Conservation (phyloP, 306 rosid genomes). For the Cyclanthera cordifolia region DNA sequence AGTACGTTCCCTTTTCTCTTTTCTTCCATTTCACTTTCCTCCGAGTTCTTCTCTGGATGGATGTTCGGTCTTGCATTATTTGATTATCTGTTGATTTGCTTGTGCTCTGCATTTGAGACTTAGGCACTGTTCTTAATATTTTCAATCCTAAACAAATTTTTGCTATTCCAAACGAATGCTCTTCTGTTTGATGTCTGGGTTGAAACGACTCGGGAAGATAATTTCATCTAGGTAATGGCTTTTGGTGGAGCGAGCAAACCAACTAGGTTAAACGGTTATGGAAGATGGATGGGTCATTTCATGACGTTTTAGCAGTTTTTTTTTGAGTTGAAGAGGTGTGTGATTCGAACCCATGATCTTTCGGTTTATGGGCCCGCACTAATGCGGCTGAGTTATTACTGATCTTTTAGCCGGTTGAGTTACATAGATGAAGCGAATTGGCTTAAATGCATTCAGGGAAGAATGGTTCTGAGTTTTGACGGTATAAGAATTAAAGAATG, state of each 20-base stretch:
- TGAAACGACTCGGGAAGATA: background rate
- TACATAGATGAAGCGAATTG: background rate
- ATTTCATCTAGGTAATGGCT: background rate
- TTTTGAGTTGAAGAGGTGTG: too few relatives aligned
- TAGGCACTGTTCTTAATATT: background rate
- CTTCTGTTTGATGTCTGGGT: background rate
- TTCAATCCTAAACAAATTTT: background rate
- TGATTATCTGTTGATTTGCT: too few relatives aligned
- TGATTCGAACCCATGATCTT: too few relatives aligned
- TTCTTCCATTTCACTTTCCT: too few relatives aligned
- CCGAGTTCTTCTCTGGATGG: too few relatives aligned
- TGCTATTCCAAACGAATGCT: background rate
- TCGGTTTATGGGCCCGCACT: too few relatives aligned
- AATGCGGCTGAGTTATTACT: too few relatives aligned
- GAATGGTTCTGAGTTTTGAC: background rate
- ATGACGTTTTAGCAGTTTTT: background rate
- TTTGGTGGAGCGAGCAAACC: background rate
- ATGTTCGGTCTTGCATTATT: too few relatives aligned
- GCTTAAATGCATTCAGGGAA: background rate
- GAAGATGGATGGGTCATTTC: background rate
- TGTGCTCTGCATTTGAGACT: background rate
- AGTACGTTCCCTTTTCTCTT: constrained; percentile 24
- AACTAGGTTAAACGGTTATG: background rate
- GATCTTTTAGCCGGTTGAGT: too few relatives aligned
- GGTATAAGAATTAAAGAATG: background rate